Evolutionary conservation across 495 filamentous ascomycete species (phyloP).

Genomic region (Xylaria scruposa): DNA sequence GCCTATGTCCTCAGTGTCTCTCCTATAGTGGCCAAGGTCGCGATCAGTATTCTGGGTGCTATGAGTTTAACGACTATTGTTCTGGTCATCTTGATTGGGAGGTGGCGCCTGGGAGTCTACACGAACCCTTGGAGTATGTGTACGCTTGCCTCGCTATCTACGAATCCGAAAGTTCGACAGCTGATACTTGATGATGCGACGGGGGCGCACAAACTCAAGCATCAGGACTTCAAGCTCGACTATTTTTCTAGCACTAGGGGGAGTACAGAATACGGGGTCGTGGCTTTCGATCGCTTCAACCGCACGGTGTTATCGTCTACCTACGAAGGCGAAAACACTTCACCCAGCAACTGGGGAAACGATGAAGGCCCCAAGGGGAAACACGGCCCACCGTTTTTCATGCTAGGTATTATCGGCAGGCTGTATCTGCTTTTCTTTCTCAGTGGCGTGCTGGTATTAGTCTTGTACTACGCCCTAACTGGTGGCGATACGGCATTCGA

Average conservation of each 20-base stretch:
- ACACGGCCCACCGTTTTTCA: slow-evolving; percentile 43
- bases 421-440: slow-evolving; percentile 42
- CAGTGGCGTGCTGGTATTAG: slow-evolving; percentile 45
- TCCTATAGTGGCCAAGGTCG: slow-evolving; percentile 36
- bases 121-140: slow-evolving; percentile 52
- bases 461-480: slow-evolving; percentile 52
- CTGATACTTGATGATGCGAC: slow-evolving; percentile 35
- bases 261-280: slow-evolving; percentile 43
- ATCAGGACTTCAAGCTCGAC: slow-evolving; percentile 44
- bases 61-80: slow-evolving; percentile 39
- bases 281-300: slow-evolving; percentile 29
- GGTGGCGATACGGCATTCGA: slow-evolving; percentile 49
- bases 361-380: slow-evolving; percentile 15
- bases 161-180: slow-evolving; percentile 40
- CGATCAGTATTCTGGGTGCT: slow-evolving; percentile 34
- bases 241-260: slow-evolving; percentile 42
- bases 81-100: slow-evolving; percentile 34
- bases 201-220: slow-evolving; percentile 34
- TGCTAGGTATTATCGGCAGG: slow-evolving; percentile 40
- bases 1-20: slow-evolving; percentile 46
- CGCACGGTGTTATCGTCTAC: background rate
- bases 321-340: background rate
- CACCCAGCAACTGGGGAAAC: background rate
- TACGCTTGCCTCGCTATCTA: slow-evolving; percentile 44
- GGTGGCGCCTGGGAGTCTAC: slow-evolving; percentile 45